Conservation (phyloP, 257 asterid genomes). For the Thymus quinquecostatus region DNA sequence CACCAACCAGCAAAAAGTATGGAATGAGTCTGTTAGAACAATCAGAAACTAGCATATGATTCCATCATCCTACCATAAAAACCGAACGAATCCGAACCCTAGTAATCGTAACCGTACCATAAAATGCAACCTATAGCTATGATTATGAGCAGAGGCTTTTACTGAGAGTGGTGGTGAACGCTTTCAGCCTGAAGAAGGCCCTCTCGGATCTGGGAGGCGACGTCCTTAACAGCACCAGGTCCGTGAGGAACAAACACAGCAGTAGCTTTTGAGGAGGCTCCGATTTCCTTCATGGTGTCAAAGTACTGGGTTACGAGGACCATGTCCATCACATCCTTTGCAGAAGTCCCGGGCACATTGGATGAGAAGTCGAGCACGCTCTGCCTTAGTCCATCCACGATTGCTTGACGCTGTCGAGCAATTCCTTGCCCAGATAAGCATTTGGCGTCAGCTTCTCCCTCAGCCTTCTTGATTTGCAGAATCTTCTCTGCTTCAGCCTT, state of each 20-base stretch:
- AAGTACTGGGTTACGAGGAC: constrained; percentile 44
- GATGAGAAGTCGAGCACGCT: constrained; percentile 41
- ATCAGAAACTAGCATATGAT: not conserved
- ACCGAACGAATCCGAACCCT: not conserved
- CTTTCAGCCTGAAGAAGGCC: constrained; percentile 41
- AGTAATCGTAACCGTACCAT: not conserved
- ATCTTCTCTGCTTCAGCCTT: constrained; percentile 50
- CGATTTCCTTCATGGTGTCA: constrained; percentile 49
- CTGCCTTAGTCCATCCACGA: constrained; percentile 42
- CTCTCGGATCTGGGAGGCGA: constrained; percentile 44
- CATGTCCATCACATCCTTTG: constrained; percentile 53
- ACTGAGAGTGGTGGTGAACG: not conserved
- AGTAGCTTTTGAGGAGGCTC: constrained; percentile 37
- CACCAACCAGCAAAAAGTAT: not conserved
- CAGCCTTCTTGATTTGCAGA: constrained; percentile 47
- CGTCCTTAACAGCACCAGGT: constrained; percentile 40
- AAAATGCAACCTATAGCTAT: not conserved
- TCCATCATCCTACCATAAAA: not conserved
- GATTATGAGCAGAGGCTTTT: not conserved
- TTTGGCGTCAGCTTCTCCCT: constrained; percentile 48
- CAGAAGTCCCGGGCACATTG: constrained; percentile 42
- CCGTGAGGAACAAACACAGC: constrained; percentile 44
- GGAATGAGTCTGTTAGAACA: not conserved
- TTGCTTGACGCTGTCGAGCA: constrained; percentile 48
- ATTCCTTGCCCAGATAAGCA: constrained; percentile 41